Evolutionary conservation across 1,284 basidiomycete species (phyloP), one percentile per base, ranked within the genome.

Genomic region (Grifola frondosa): DNA sequence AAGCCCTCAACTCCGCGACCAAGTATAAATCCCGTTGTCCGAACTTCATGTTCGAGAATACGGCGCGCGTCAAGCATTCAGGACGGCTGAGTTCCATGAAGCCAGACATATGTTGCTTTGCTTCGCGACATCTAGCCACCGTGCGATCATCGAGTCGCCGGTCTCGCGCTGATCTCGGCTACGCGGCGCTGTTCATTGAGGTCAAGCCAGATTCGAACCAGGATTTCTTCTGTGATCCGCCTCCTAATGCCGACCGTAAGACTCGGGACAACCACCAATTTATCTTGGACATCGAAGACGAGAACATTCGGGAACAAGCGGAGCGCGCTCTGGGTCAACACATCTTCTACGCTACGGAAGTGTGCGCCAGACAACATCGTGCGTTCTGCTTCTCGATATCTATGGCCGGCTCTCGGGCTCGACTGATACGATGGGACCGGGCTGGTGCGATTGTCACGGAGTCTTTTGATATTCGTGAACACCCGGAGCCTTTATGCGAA

Each of bases 401-500:
- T 4, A 19, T 49, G n/a, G 17, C 29, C 6, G 44, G 44, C 16
- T 46, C 40, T 3, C 17, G 7, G 3, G 44, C 48, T 3, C 43
- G 48, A 1, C 21, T 49, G 6, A n/a, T 36, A 16, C 41, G 41
- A 12, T 46, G 45, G 45, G 45, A 49, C 19, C 43, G 48, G 6
- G 26, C 43, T 5, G 48, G 48, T 1, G 40, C 39, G 23, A n/a
- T 49, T 12, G 33, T 42, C 0, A 26, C 44, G 3, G 19, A 21
- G 9, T 23, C 43, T 1, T 49, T 49, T 37, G 40, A 49, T 28
- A 26, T 46, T 12, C 43, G 37, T 16, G 28, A 40, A 10, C 24
- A 32, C 3, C 37, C 48, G 3, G 40, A 46, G 12, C n/a, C n/a
- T n/a, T n/a, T 45, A 3, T 38, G 35, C 31, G 40, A 38, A 2